phyloP scores from a whole-genome alignment of 83 land plant species.

The Picea abies region DNA sequence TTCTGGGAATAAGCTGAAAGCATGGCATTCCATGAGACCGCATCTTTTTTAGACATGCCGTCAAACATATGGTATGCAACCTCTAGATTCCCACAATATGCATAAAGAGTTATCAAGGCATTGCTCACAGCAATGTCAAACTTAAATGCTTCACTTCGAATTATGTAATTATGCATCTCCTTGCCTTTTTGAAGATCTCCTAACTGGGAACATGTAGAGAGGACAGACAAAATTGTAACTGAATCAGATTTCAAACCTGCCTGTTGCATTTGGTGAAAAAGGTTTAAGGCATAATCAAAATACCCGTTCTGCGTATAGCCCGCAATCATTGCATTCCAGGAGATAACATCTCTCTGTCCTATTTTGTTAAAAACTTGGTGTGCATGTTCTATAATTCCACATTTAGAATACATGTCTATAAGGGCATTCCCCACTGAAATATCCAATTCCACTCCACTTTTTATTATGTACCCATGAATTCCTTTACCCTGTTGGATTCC shows the following conservation, averaged over 20 bases:
- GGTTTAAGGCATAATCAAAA: not conserved
- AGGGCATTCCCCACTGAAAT: constrained; percentile 8
- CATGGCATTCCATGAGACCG: constrained; percentile 29
- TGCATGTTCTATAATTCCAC: not conserved
- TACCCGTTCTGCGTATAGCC: constrained; percentile 13
- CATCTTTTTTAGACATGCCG: constrained; percentile 9
- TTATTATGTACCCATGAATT: constrained; percentile 2
- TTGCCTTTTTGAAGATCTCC: constrained; percentile 8
- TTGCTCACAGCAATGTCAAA: constrained; percentile 15
- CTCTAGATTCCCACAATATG: constrained; percentile 11
- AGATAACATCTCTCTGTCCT: not conserved
- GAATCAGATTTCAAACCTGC: constrained; percentile 12
- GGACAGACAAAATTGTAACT: constrained; percentile 15
- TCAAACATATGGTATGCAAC: constrained; percentile 12
- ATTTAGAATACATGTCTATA: constrained; percentile 15
- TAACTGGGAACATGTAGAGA: constrained; percentile 20
- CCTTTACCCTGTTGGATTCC: not conserved
- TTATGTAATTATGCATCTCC: constrained; percentile 17
- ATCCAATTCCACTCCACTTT: not conserved
- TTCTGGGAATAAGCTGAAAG: constrained; percentile 11
- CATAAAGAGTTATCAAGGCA: constrained; percentile 23
- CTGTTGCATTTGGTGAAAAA: constrained; percentile 11
- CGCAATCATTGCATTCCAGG: constrained; percentile 19
- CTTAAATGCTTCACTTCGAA: not conserved
- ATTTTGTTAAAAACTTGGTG: constrained; percentile 16